These are phyloP conservation scores for Sutorius australiensis DNA, from an alignment of 768 basidiomycete species.

Conservation along the genomic window DNA sequence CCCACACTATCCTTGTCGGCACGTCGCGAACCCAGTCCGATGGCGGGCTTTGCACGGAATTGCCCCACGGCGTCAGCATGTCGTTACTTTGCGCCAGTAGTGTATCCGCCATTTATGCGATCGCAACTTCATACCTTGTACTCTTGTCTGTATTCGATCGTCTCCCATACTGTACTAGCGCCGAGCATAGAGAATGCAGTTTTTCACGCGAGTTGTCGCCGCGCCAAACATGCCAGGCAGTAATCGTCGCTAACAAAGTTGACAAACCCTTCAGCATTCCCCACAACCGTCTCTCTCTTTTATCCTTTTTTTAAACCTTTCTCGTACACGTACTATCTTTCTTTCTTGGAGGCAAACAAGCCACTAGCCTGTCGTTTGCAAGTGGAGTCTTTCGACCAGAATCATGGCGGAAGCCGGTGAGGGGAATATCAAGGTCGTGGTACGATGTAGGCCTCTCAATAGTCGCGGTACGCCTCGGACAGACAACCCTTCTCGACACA, in stretches of 20 bases:
- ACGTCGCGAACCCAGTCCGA: neutral
- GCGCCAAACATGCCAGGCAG: slow-evolving; percentile 10
- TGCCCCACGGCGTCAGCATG: neutral
- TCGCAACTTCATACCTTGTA: neutral
- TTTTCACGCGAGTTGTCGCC: slow-evolving; percentile 23
- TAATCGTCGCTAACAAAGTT: slow-evolving; percentile 5
- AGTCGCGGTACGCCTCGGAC: slow-evolving; percentile 65
- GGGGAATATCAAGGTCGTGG: slow-evolving; percentile 89
- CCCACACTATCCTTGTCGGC: neutral
- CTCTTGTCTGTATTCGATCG: neutral
- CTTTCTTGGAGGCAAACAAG: slow-evolving; percentile 10
- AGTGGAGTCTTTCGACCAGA: slow-evolving; percentile 15
- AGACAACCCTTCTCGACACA: neutral
- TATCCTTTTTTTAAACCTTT: slow-evolving; percentile 2
- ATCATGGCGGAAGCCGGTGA: slow-evolving; percentile 75
- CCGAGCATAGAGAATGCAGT: slow-evolving; percentile 5
- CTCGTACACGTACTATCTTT: slow-evolving; percentile 6
- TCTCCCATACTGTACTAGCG: neutral
- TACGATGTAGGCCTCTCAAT: slow-evolving; percentile 96
- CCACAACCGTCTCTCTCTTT: slow-evolving; percentile 5
- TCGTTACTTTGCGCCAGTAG: neutral
- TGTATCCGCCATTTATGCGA: neutral
- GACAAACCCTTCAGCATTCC: neutral
- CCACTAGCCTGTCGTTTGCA: slow-evolving; percentile 9
- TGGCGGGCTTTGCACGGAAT: slow-evolving; percentile 2